phyloP scores from a whole-genome alignment of 2,329 filamentous ascomycete species.

The Magnaporthiopsis rhizophila region DNA sequence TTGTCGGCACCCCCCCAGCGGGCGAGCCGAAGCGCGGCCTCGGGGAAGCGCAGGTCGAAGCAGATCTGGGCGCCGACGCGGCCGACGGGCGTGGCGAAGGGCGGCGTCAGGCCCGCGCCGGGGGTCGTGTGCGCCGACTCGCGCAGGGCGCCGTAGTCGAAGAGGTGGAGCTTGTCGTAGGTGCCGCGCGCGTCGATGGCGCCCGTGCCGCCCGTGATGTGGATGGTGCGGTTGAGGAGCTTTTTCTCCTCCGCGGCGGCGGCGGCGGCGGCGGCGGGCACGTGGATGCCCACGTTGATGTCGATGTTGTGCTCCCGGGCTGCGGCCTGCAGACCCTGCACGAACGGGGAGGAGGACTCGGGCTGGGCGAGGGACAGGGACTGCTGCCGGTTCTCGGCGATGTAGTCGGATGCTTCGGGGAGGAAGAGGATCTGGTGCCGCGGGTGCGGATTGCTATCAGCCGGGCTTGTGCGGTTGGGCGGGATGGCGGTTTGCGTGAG shows the following conservation, averaged over 20 bases:
- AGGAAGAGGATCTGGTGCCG: slow-evolving; percentile 66
- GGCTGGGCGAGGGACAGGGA: slow-evolving; percentile 64
- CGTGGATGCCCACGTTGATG: slow-evolving; percentile 84
- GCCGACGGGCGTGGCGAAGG: slow-evolving; percentile 67
- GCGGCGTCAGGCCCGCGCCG: slow-evolving; percentile 35
- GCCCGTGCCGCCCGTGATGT: slow-evolving; percentile 36
- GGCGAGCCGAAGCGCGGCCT: slow-evolving; percentile 61
- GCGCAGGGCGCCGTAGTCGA: slow-evolving; percentile 55
- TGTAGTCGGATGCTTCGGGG: slow-evolving; percentile 87
- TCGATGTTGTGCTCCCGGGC: slow-evolving; percentile 57
- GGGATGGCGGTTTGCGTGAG: no score
- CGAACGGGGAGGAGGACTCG: slow-evolving; percentile 60
- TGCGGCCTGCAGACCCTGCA: slow-evolving; percentile 62
- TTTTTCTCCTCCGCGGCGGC: slow-evolving; percentile 18
- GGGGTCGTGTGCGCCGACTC: slow-evolving; percentile 27
- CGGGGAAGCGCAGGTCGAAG: slow-evolving; percentile 83
- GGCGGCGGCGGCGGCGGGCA: slow-evolving; percentile 43
- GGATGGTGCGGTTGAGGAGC: slow-evolving; percentile 46
- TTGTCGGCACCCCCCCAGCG: slow-evolving; percentile 21
- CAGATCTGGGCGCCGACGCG: slow-evolving; percentile 76
- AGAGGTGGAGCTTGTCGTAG: slow-evolving; percentile 89
- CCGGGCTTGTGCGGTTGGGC: no score
- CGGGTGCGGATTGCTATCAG: neutral
- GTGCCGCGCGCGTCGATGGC: slow-evolving; percentile 29
- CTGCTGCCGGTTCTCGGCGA: slow-evolving; percentile 59